Percentiles rank a stretch among this genome's conserved stretches.
Conservation (phyloP, 1,284 basidiomycete species). For the Sanguinoderma infundibulare region DNA sequence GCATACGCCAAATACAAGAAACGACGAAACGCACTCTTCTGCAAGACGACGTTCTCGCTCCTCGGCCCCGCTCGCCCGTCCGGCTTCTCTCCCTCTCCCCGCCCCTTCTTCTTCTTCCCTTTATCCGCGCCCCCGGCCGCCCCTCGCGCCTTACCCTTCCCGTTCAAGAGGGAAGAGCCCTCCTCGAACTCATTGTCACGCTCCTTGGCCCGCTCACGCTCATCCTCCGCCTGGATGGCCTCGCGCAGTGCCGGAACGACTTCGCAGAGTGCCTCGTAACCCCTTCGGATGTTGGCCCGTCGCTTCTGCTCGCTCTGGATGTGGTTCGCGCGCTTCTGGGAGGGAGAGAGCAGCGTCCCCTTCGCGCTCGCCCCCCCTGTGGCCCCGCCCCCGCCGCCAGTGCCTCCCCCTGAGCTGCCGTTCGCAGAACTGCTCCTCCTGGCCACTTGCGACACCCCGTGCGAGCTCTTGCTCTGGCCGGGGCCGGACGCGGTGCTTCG, state of each 20-base stretch:
- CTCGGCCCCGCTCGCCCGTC: conserved; percentile 84
- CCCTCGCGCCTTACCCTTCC: conserved; percentile 21
- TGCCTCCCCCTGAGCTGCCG: neutral
- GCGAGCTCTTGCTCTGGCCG: conserved; percentile 5
- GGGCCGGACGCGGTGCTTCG: conserved; percentile 9
- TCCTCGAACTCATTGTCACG: conserved; percentile 9
- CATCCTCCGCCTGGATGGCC: conserved; percentile 73
- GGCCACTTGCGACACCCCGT: neutral
- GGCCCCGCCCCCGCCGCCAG: too few species aligned
- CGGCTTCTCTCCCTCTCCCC: conserved; percentile 56
- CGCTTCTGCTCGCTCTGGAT: conserved; percentile 91
- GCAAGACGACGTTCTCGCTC: conserved; percentile 84
- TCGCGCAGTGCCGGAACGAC: conserved; percentile 80
- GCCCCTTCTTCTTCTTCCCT: conserved; percentile 40
- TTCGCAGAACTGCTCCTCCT: neutral
- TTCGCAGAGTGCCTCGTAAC: conserved; percentile 85
- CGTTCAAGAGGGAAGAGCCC: conserved; percentile 15
- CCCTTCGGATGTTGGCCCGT: conserved; percentile 86
- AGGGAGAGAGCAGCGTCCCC: conserved; percentile 44
- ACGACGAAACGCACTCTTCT: conserved; percentile 67
- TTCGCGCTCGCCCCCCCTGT: conserved; percentile 21
- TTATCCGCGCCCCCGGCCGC: neutral
- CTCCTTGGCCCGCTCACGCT: conserved; percentile 35
- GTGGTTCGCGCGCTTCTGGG: conserved; percentile 93
- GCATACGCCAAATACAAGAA: neutral